Evolutionary conservation across 352 stramenopile genomes (phyloP), one percentile per base, ranked within the genome.

Genomic region (Lagenidium sp.): DNA sequence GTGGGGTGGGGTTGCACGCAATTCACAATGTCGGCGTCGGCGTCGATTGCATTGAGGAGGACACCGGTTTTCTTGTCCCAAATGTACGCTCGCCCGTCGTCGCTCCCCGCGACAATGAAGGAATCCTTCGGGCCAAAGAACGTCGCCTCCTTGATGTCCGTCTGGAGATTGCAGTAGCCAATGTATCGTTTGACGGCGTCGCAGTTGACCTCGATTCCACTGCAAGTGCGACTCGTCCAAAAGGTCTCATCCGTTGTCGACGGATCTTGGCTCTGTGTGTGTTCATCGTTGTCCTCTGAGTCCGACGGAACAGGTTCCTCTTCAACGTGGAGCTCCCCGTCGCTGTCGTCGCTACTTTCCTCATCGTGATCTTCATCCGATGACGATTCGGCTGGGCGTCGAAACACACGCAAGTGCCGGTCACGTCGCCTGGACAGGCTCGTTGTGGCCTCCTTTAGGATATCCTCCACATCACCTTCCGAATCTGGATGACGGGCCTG

Each of bases 61-160:
- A 76, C 56, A 16, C 85, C 85, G 15, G 73, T 90, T 18, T 53
- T 47, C 34, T 86, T 88, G 48, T 94, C 56, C 85, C 85, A 96
- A 41, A 96, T 72, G 41, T 87, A 81, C 20, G 86, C 78, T 20
- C 72, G 69, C 0, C 85, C 83, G 34, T 95, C 83, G 37, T 96
- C 85, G 26, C 81, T 95, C 4, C 85, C 85, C 4, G 81, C 79
- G 21, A 94, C 80, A 30, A 96, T 79, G 36, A 84, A 91, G 25
- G 65, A 68, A 41, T 91, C 84, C 31, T 93, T 88, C n/a, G 65
- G 65, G 0, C 85, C 85, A 30, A 96, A 88, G 44, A 95, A 96
- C 0, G 63, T 63, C 0, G 82, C 82, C 52, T 96, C 82, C 52
- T 96, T 96, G 53, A 96, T 95, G 28, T 94, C 85, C 0, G 85